phyloP scores from a whole-genome alignment of 768 basidiomycete species.

The Atractiella rhizophila region DNA sequence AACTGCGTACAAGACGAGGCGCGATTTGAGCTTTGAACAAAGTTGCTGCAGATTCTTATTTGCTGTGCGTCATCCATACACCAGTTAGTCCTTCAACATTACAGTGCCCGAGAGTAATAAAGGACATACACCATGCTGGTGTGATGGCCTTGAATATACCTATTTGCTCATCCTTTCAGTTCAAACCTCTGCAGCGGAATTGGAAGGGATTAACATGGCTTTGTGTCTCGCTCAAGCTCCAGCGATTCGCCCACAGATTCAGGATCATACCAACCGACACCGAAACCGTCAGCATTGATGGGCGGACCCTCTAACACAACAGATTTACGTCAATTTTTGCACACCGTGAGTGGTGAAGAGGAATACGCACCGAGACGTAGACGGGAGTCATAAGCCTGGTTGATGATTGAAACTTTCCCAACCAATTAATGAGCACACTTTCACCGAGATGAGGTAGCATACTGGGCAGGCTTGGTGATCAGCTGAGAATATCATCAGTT shows the following conservation, averaged over 20 bases:
- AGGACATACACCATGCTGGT: constrained; percentile 33
- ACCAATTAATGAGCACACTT: constrained; percentile 13
- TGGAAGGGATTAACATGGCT: not conserved
- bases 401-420: no score
- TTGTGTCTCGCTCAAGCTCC: not conserved
- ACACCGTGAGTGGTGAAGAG: no score
- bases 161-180: not conserved
- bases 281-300: constrained; percentile 51
- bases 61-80: no score
- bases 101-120: not conserved
- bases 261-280: constrained; percentile 92
- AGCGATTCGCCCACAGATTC: constrained; percentile 41
- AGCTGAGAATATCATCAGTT: constrained; percentile 23
- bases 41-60: constrained; percentile 76
- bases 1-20: constrained; percentile 90
- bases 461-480: constrained; percentile 83
- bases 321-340: constrained; percentile 19
- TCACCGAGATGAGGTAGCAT: constrained; percentile 72
- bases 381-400: constrained; percentile 85
- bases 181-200: no score
- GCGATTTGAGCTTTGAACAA: constrained; percentile 90
- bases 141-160: constrained; percentile 89
- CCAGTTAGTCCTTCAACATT: constrained; percentile 28
- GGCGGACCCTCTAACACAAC: not conserved
- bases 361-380: constrained; percentile 33